Evolutionary conservation across 768 basidiomycete species (phyloP), one percentile per base, ranked within the genome.

Genomic region (Mycena amicta): DNA sequence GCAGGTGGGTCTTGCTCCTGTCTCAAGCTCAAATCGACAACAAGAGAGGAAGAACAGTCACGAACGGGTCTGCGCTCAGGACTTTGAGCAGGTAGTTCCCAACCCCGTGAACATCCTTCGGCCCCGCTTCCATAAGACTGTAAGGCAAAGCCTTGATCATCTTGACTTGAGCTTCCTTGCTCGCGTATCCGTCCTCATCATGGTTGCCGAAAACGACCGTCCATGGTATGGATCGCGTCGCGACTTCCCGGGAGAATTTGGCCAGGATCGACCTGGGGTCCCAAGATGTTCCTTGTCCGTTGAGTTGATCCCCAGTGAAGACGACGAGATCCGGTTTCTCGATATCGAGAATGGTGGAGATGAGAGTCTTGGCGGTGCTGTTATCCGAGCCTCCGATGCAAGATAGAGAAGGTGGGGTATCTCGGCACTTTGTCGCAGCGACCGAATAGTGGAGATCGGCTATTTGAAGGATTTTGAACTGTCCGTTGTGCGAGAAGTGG

Each of bases 391-490:
- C 77, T 16, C 72, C 70, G 3, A 26, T 6, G 63, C 82, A 83
- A 31, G 77, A 74, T 54, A 84, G 82, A 11, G 87, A 77, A 33
- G 81, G 70, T 22, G 73, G 68, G 2, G 89, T 89, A 59, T 97
- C 94, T 33, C 84, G 81, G 68, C 96, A 98, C 6, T 73, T 65
- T 2, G 94, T 94, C 30, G 82, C 80, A 3, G 87, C 84, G 51
- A 95, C 92, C 0, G 91, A 92, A 73, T 85, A 98, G 71, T 99
- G 96, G 27, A 99, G 79, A 71, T 99, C 96, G 4, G 96, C 96
- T 29, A 98, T 82, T 75, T 94, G 90, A 43, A 95, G 76, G 57
- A 96, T 85, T 71, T 88, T 95, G 83, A 95, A 95, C 50, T 83
- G 88, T 3, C 96, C 96, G 25, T 89, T 82, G 26, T 72, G 77